Evolutionary conservation across 345 rosid species (phyloP), one percentile per base, ranked within the genome.

Genomic region (Zanthoxylum bungeanum): DNA sequence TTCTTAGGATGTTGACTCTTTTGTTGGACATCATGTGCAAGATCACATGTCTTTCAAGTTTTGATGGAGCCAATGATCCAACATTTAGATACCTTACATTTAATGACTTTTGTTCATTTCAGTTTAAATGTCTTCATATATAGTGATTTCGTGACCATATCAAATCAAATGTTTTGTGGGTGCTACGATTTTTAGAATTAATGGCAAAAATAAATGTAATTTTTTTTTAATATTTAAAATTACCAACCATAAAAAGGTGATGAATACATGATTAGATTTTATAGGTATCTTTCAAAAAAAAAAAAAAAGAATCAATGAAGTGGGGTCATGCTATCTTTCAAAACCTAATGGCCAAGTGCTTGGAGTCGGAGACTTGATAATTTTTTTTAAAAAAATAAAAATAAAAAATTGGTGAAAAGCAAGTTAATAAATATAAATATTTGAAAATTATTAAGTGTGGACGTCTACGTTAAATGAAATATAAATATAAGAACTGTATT

Each of bases 1-100:
- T 78, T 70, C 53, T 55, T 28, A 47, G 56, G 80, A 83, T 57
- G 42, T 67, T 57, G 83, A 72, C 79, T 52, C 64, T 75, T 73
- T 56, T 75, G 51, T 55, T 70, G 60, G 68, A 24, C 19, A 2
- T n/a, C 0, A 37, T 22, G 56, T 28, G 37, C 53, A 40, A 25
- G 31, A 59, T 60, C 64, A 60, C 72, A 25, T 66, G 46, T 73
- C 44, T 40, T 76, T 58, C 2, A 40, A 55, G 50, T 42, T 63
- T 30, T 44, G 49, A 44, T 12, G 49, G 49, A 14, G 12, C n/a
- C 19, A 27, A 11, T 19, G 5, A 4, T 25, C 59, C 33, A 5
- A 27, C 25, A 25, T 27, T 30, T 44, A 44, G 49, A 6, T 0
- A 28, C 22, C 36, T 28, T 28, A 57, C 61, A 57, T 57, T 30